Evolutionary conservation across 2,329 filamentous ascomycete genomes (phyloP), one percentile per base, ranked within the genome.

Genomic region (Coniella vitis): DNA sequence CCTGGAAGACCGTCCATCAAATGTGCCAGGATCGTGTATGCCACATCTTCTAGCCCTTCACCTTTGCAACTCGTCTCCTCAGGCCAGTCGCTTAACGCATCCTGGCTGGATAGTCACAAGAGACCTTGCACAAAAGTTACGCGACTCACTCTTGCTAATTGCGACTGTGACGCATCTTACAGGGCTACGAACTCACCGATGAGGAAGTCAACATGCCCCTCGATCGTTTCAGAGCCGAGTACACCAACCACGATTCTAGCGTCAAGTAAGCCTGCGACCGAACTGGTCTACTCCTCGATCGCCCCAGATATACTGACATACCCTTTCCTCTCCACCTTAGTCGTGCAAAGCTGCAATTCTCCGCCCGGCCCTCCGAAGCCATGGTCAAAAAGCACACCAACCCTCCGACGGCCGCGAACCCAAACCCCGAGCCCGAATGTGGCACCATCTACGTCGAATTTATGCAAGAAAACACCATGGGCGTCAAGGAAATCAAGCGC

Each of bases 401-500:
- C 7, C 79, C 85, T 7, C 74, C 84, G 19, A 87, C 83, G 54
- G 71, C 79, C 56, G 71, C 73, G 57, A 84, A 87, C 65, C 85
- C 86, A 38, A 76, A 86, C 61, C 87, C 85, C 34, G 72, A 74
- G 45, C 75, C 85, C 47, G 83, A 88, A 60, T 87, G 90, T 65
- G 93, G 93, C 63, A 87, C 83, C 48, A 85, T 98, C 72, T 95
- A 87, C 79, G 79, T 97, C 61, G 90, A 97, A 70, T 98, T 98
- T 75, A 85, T 87, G 51, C 65, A 67, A 56, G 87, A 94, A 57
- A 72, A 83, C 55, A 80, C 78, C 49, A 84, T 97, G 52, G 93
- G 93, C 58, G 88, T 95, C 63, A 90, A 90, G 70, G 88, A 95
- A 66, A 87, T 97, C 69, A 90, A 91, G 67, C 75, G 79, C 50